Conservation (phyloP, 2,329 filamentous ascomycete genomes). For the Sarocladium brachiariae region DNA sequence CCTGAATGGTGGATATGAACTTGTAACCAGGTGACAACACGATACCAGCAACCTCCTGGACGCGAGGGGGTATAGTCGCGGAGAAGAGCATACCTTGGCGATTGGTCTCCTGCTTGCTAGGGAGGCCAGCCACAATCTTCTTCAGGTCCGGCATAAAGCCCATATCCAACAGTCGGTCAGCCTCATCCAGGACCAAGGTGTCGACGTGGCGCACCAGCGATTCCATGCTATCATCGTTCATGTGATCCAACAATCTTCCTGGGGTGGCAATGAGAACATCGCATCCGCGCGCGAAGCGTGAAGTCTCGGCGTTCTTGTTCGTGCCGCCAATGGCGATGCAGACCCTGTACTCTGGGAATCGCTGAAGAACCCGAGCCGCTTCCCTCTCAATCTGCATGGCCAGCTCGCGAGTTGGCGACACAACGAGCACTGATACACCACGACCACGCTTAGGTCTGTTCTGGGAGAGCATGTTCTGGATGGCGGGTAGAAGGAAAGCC, state of each 20-base stretch:
- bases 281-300: constrained; percentile 85
- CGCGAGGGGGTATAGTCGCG: constrained; percentile 74
- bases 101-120: constrained; percentile 68
- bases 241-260: constrained; percentile 93
- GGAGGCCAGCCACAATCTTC: constrained; percentile 97
- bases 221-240: constrained; percentile 96
- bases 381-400: constrained; percentile 94
- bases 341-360: constrained; percentile 78
- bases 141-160: constrained; percentile 99
- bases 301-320: constrained; percentile 77
- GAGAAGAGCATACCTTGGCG: constrained; percentile 99
- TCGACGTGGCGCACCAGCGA: constrained; percentile 96
- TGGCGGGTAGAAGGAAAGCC: constrained; percentile 82
- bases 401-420: constrained; percentile 90
- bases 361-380: constrained; percentile 85
- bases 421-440: constrained; percentile 83
- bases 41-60: constrained; percentile 64
- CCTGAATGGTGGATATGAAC: constrained; percentile 72
- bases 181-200: constrained; percentile 97
- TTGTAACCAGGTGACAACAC: constrained; percentile 67
- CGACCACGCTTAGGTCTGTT: constrained; percentile 83
- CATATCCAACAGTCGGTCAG: constrained; percentile 99
- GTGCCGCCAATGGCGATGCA: constrained; percentile 97
- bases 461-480: constrained; percentile 83
- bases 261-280: constrained; percentile 96